Percentiles rank a stretch among this genome's conserved stretches.
Conservation (phyloP, 2,329 filamentous ascomycete genomes). For the Colletotrichum salicis region DNA sequence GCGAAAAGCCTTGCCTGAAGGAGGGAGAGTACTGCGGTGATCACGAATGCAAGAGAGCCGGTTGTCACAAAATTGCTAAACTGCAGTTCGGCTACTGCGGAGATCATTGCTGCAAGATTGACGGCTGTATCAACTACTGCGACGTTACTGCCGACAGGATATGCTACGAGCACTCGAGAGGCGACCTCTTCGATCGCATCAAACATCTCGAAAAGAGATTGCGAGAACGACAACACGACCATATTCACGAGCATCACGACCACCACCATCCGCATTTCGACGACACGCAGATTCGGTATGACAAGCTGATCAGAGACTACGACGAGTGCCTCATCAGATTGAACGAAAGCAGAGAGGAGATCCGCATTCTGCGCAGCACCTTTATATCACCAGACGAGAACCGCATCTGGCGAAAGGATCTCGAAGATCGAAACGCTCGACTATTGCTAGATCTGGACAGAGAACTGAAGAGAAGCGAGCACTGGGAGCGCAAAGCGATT, state of each 20-base stretch:
- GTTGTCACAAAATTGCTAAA: constrained; percentile 4
- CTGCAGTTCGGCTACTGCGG: constrained; percentile 22
- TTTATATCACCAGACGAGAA: constrained; percentile 24
- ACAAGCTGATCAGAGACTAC: constrained; percentile 26
- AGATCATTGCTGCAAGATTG: constrained; percentile 32
- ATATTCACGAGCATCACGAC: not conserved
- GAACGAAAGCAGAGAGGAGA: constrained; percentile 19
- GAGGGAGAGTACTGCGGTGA: constrained; percentile 19
- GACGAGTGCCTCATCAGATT: constrained; percentile 9
- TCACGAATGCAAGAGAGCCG: constrained; percentile 24
- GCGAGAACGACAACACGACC: not conserved
- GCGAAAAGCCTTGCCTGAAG: constrained; percentile 8
- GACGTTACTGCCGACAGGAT: constrained; percentile 21
- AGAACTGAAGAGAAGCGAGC: constrained; percentile 92
- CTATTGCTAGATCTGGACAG: constrained; percentile 82
- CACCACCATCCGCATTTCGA: constrained; percentile 7
- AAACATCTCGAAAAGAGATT: constrained; percentile 24
- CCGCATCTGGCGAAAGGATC: constrained; percentile 23
- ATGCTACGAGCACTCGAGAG: constrained; percentile 29
- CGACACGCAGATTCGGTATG: constrained; percentile 21
- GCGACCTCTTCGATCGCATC: constrained; percentile 15
- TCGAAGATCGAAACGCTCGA: constrained; percentile 25
- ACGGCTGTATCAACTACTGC: constrained; percentile 25
- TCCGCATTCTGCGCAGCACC: constrained; percentile 16
- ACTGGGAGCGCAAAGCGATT: constrained; percentile 87